phyloP scores from a whole-genome alignment of 495 filamentous ascomycete genomes.

The Aspergillus nidulans region DNA sequence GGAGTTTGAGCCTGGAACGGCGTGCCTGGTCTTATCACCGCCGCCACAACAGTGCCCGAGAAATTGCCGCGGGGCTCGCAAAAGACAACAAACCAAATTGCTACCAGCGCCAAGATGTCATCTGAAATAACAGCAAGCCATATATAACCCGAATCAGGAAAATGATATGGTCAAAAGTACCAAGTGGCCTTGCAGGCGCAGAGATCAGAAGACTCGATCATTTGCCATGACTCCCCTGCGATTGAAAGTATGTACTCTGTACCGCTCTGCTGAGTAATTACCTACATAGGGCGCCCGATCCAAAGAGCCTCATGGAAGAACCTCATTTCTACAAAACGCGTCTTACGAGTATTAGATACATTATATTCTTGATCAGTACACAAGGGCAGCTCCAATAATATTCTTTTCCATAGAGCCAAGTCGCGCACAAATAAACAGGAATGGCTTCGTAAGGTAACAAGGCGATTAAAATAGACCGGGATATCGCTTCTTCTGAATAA shows the following conservation, averaged over 20 bases:
- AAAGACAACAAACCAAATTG: not conserved
- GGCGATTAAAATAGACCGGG: slow-evolving; percentile 11
- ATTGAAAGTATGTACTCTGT: too few species aligned
- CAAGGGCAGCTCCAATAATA: slow-evolving; percentile 14
- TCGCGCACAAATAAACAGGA: not conserved
- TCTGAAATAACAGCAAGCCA: not conserved
- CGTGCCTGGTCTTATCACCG: slow-evolving; percentile 4
- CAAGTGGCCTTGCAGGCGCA: not conserved
- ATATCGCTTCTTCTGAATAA: slow-evolving; percentile 12
- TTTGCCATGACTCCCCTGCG: not conserved
- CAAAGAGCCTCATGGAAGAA: not conserved
- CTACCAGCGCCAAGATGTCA: not conserved
- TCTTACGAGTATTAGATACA: not conserved
- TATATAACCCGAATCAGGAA: not conserved
- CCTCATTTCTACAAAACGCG: not conserved
- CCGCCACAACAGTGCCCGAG: slow-evolving; percentile 5
- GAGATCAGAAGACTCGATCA: not conserved
- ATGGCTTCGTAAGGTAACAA: not conserved
- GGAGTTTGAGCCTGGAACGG: not conserved
- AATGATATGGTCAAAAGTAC: not conserved
- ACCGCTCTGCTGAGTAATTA: not conserved
- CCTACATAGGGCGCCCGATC: not conserved
- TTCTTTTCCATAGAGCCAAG: not conserved
- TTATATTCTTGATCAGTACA: slow-evolving; percentile 15
- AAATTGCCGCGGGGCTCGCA: slow-evolving; percentile 17